These are phyloP conservation scores for Raphanus sativus DNA, from an alignment of 345 rosid genomes.

Conservation along the genomic window DNA sequence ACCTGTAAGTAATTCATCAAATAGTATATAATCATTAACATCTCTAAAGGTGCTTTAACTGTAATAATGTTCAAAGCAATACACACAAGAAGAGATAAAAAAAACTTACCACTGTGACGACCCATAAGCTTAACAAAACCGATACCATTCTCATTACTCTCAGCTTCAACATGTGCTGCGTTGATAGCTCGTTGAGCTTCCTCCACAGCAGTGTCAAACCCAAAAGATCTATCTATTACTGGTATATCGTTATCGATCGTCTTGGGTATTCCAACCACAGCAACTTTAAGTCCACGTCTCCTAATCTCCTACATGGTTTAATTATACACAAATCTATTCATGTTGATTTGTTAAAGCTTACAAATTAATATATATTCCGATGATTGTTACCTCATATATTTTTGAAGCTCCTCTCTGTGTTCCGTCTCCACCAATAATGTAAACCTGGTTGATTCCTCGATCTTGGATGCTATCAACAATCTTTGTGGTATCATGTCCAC, in stretches of 20 bases:
- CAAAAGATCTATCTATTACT: conserved; percentile 85
- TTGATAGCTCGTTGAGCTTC: conserved; percentile 95
- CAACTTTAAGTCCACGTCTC: conserved; percentile 81
- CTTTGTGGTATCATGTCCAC: conserved; percentile 83
- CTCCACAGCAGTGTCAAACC: conserved; percentile 94
- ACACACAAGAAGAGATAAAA: background rate
- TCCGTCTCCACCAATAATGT: conserved; percentile 90
- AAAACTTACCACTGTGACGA: conserved; percentile 71
- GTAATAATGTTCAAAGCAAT: background rate
- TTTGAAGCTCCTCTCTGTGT: conserved; percentile 87
- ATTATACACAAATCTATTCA: background rate
- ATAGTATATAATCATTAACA: conserved; percentile 5
- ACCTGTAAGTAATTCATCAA: conserved; percentile 45
- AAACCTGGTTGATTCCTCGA: conserved; percentile 94
- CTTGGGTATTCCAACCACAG: conserved; percentile 82
- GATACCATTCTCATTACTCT: conserved; percentile 73
- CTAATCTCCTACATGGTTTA: conserved; percentile 57
- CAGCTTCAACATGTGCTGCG: conserved; percentile 92
- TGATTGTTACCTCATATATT: conserved; percentile 62
- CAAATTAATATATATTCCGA: background rate
- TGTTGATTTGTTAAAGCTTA: conserved; percentile 10
- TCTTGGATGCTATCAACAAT: conserved; percentile 96
- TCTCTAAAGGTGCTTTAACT: background rate
- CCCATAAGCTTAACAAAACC: conserved; percentile 95
- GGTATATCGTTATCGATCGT: conserved; percentile 93